These are phyloP conservation scores for Talaromyces sp. DNA, from an alignment of 2,329 filamentous ascomycete species.

Conservation along the genomic window DNA sequence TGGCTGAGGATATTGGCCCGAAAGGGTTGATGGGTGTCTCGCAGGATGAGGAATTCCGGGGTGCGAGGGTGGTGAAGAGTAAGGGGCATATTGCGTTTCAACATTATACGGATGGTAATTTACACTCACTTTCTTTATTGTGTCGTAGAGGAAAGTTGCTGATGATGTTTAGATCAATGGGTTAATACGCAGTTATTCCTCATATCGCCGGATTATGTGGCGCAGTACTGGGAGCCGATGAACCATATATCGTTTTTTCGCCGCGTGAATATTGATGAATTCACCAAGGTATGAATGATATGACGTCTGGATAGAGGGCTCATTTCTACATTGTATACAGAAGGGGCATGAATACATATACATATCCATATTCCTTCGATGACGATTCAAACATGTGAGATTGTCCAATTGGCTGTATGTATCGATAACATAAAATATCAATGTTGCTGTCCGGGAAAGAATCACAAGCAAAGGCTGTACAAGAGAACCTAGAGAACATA, in stretches of 20 bases:
- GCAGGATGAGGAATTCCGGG: slow-evolving; percentile 66
- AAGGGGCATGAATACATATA: background rate
- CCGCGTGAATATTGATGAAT: slow-evolving; percentile 41
- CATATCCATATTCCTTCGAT: background rate
- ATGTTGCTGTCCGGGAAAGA: background rate
- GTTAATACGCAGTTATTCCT: slow-evolving; percentile 74
- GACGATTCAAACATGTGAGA: background rate
- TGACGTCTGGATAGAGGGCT: background rate
- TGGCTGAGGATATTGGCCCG: slow-evolving; percentile 71
- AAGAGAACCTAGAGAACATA: background rate
- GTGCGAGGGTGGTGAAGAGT: slow-evolving; percentile 69
- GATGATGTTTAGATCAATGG: slow-evolving; percentile 59
- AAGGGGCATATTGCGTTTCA: slow-evolving; percentile 72
- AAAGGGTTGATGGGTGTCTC: slow-evolving; percentile 62
- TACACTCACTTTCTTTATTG: too few species aligned
- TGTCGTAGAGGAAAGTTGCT: background rate
- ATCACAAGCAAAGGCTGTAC: background rate
- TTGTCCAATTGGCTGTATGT: background rate
- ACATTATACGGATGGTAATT: slow-evolving; percentile 69
- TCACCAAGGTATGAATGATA: slow-evolving; percentile 30
- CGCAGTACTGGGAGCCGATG: slow-evolving; percentile 73
- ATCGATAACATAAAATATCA: background rate
- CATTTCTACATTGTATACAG: background rate
- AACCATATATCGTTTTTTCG: slow-evolving; percentile 46
- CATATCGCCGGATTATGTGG: slow-evolving; percentile 70